Evolutionary conservation across 495 filamentous ascomycete species (phyloP), one percentile per base, ranked within the genome.

Genomic region (Trichoderma gamsii): DNA sequence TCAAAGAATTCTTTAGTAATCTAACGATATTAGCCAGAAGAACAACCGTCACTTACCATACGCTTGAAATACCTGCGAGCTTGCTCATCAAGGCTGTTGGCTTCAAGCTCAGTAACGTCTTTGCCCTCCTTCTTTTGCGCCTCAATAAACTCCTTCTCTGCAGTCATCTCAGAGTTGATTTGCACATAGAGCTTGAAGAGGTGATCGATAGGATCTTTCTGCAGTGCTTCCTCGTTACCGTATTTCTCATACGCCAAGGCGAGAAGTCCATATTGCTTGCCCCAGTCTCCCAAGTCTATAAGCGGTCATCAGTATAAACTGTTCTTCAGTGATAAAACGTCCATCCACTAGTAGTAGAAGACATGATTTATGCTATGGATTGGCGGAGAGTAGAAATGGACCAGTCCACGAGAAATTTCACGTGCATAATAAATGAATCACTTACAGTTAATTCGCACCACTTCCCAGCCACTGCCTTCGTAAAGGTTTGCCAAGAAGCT

Each of bases 51-150:
- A 61, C 65, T 66, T 32, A 66, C 65, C 91, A 99, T 96, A 71
- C 87, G 87, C 78, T 91, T 93, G 83, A 99, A 99, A 79, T 97
- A 97, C 44, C 88, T 76, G 56, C 82, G 83, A 68, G 86, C 86
- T 75, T 87, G 82, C 72, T 88, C 84, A 69, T 88, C 92, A 15
- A 85, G 72, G 68, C 85, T 82, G 65, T 85, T 77, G 41, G 76
- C 77, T 70, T 84, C 78, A 16, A 83, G 77, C 49, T 80, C 76
- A 11, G 76, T 73, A 0, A 81, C 80, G 23, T 81, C 80, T 71
- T 85, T 86, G 64, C 80, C 83, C 46, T 80, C 80, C 63, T 77
- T 77, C 67, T 84, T 82, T 63, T 79, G 70, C 43, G 71, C 74
- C 64, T 80, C 79, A 32, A 83, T 78, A 32, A 80, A 70, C 38